Evolutionary conservation across 176 grass and related monocot species (phyloP).

Genomic region (Themeda triandra): DNA sequence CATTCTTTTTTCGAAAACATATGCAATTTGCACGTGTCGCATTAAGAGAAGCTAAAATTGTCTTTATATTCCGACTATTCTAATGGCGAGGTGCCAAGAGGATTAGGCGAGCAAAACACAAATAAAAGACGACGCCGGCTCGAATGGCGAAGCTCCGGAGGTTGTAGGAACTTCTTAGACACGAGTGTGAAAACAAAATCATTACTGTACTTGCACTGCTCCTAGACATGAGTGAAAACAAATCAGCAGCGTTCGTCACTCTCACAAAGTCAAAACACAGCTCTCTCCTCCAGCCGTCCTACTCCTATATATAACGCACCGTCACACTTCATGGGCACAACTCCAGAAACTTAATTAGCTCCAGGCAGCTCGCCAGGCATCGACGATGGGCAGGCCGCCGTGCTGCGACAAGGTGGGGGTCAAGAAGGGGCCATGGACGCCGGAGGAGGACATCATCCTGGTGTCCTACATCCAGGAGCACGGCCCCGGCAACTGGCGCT

Average conservation of each 20-base stretch:
- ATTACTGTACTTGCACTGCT: too few species aligned
- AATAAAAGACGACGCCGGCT: too few species aligned
- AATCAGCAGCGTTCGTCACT: not conserved
- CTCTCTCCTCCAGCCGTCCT: not conserved
- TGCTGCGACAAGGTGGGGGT: slow-evolving; percentile 76
- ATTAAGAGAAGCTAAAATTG: too few species aligned
- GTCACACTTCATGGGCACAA: not conserved
- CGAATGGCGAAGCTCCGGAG: too few species aligned
- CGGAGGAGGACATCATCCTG: slow-evolving; percentile 85
- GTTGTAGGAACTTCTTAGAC: too few species aligned
- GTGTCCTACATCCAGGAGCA: slow-evolving; percentile 88
- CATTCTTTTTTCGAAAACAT: too few species aligned
- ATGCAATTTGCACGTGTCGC: too few species aligned
- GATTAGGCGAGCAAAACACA: too few species aligned
- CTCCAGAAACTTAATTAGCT: not conserved
- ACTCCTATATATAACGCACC: slow-evolving; percentile 2
- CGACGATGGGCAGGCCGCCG: slow-evolving; percentile 68
- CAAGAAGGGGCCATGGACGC: slow-evolving; percentile 93
- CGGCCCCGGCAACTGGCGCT: slow-evolving; percentile 82
- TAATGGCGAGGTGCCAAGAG: too few species aligned
- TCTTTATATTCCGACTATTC: too few species aligned
- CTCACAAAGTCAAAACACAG: not conserved
- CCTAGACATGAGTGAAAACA: slow-evolving; percentile 2
- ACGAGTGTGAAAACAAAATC: too few species aligned
- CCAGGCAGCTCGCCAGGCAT: not conserved